Base-by-base conservation (phyloP, 495 filamentous ascomycete species). In the Penicillium dipodomyicola region DNA sequence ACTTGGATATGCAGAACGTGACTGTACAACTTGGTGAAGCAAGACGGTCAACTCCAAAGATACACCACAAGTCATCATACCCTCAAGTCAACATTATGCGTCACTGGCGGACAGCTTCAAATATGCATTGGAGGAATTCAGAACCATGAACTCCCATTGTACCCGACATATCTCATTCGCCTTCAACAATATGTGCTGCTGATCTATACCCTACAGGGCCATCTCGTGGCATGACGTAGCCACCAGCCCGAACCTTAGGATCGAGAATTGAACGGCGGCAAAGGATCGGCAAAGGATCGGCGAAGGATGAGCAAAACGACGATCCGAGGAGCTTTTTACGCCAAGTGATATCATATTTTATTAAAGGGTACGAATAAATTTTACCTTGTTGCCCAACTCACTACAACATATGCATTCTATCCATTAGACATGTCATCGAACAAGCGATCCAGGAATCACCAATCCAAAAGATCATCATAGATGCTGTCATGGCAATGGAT, bases 401-500 rank as follows among this genome's bases (percentile, higher is more conserved):
- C 7, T 3, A 27, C 23, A 5, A 5, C 23, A 6, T 5, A 25
- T 25, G 23, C 49, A 32, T 17, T 4, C 30, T 20, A 48, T 22
- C 20, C 32, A 35, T 54, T 29, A 14, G 20, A 40, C 1, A 4
- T 47, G 30, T 47, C 42, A 45, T 3, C 17, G 10, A 5, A 15
- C 17, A 39, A 39, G 15, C n/a, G 25, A 25, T 11, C 14, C 6
- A 20, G 39, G 15, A 20, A 37, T 37, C 47, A 4, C 27, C n/a
- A 37, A 25, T n/a, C 33, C 5, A 25, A 12, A 10, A 20, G 5
- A 12, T 42, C 25, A 42, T 19, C 8, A 30, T 19, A 8, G 17
- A 47, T 19, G 47, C 14, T 37, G 12, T 37, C 19, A n/a, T 23
- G 20, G 56, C 35, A 10, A 67, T 62, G 62, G 52, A 59, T 6